Percentiles rank a stretch among this genome's conserved stretches.
Conservation (phyloP, 148 eudicot species). For the Cornus florida region DNA sequence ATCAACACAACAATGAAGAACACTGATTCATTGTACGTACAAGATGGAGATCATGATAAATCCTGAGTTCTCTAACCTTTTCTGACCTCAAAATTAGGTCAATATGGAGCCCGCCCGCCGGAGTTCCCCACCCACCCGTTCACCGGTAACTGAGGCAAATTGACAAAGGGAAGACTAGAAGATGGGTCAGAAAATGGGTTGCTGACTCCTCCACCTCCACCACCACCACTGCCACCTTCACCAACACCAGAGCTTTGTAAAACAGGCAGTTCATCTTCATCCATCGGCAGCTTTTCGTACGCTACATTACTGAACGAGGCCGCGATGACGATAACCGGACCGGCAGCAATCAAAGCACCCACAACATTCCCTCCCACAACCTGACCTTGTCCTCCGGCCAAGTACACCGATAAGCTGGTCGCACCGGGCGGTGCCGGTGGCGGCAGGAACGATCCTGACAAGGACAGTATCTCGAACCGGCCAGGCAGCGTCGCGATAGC, state of each 20-base stretch:
- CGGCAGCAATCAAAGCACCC: slow-evolving; percentile 51
- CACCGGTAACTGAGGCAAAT: slow-evolving; percentile 32
- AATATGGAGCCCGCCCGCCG: slow-evolving; percentile 26
- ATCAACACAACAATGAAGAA: slow-evolving; percentile 1
- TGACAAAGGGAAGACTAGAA: slow-evolving; percentile 44
- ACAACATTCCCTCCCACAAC: slow-evolving; percentile 55
- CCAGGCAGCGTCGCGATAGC: slow-evolving; percentile 44
- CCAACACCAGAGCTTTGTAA: not conserved
- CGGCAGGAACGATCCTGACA: slow-evolving; percentile 51
- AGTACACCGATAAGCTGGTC: slow-evolving; percentile 40
- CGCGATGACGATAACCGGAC: slow-evolving; percentile 51
- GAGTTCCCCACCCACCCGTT: slow-evolving; percentile 42
- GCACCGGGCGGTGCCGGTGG: slow-evolving; percentile 63
- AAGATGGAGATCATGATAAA: slow-evolving; percentile 16
- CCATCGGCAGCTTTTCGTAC: slow-evolving; percentile 49
- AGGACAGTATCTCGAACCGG: slow-evolving; percentile 49
- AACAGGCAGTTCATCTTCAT: slow-evolving; percentile 36
- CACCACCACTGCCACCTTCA: slow-evolving; percentile 16
- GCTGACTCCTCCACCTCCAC: slow-evolving; percentile 17
- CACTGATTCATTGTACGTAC: slow-evolving; percentile 20
- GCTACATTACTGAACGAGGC: slow-evolving; percentile 55
- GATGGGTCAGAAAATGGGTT: slow-evolving; percentile 37
- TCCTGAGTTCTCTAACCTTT: slow-evolving; percentile 21
- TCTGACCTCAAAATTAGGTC: slow-evolving; percentile 3
- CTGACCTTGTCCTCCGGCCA: slow-evolving; percentile 58